A percentile compares a stretch with the other conserved stretches of the same genome.
phyloP scores from a whole-genome alignment of 106 monocot species.

The Alisma plantagoaquatica region DNA sequence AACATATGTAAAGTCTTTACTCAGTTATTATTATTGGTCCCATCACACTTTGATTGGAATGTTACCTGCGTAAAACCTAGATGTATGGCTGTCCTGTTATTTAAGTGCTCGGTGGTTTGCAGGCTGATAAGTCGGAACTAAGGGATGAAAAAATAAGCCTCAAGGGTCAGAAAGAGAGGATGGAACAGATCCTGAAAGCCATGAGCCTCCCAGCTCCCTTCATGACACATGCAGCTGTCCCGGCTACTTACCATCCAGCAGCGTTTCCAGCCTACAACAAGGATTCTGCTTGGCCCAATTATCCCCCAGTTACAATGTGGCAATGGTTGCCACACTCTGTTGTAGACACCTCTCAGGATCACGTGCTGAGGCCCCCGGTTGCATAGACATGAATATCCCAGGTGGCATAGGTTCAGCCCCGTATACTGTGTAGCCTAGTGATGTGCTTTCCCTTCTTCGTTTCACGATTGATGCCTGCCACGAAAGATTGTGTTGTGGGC shows the following conservation, averaged over 20 bases:
- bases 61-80: no score
- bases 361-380: slow-evolving; percentile 64
- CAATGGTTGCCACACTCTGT: slow-evolving; percentile 67
- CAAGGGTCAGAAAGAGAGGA: slow-evolving; percentile 52
- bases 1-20: background rate
- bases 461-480: no score
- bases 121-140: slow-evolving; percentile 68
- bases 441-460: no score
- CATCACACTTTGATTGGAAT: no score
- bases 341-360: slow-evolving; percentile 71
- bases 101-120: no score
- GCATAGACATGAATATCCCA: no score
- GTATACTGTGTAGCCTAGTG: no score
- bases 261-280: slow-evolving; percentile 16
- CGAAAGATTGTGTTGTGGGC: no score
- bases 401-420: no score
- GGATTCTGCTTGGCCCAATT: slow-evolving; percentile 28
- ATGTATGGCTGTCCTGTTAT: no score
- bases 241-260: slow-evolving; percentile 16
- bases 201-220: slow-evolving; percentile 18
- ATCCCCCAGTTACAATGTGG: slow-evolving; percentile 47
- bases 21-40: background rate
- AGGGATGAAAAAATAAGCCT: slow-evolving; percentile 69
- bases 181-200: slow-evolving; percentile 51
- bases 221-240: slow-evolving; percentile 19